Percentiles rank a stretch among this genome's conserved stretches.
phyloP scores from a whole-genome alignment of 257 asterid species.

The Solanum raphanifolium region DNA sequence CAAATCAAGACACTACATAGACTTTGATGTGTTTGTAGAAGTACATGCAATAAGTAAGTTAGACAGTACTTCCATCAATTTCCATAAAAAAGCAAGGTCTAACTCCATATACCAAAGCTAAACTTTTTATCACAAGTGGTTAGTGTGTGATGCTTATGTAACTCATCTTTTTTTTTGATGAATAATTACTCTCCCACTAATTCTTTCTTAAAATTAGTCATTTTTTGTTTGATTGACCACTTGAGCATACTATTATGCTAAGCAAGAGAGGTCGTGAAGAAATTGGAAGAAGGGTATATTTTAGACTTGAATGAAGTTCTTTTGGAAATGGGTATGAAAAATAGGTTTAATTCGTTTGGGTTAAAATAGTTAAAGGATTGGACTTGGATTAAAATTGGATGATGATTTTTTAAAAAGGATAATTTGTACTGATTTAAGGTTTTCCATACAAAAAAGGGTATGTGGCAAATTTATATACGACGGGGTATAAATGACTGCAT shows the following conservation, averaged over 20 bases:
- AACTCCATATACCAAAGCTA: slow-evolving; percentile 53
- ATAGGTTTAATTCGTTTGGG: too few relatives aligned
- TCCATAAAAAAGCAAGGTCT: slow-evolving; percentile 73
- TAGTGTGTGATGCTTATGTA: background rate
- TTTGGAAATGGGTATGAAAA: too few relatives aligned
- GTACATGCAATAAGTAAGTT: slow-evolving; percentile 88
- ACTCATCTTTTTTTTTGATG: background rate
- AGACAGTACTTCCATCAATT: slow-evolving; percentile 68
- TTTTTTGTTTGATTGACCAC: background rate
- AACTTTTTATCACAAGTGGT: slow-evolving; percentile 82
- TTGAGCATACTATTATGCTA: background rate
- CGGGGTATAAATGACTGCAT: too few relatives aligned
- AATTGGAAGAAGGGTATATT: too few relatives aligned
- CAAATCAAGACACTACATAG: slow-evolving; percentile 77
- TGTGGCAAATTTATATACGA: too few relatives aligned
- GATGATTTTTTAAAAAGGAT: too few relatives aligned
- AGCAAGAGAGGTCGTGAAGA: too few relatives aligned
- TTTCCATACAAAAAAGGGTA: too few relatives aligned
- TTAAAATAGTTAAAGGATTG: too few relatives aligned
- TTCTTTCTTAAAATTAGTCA: background rate
- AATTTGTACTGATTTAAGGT: too few relatives aligned
- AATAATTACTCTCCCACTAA: background rate
- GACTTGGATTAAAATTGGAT: too few relatives aligned
- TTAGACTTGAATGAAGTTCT: too few relatives aligned
- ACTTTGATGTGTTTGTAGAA: slow-evolving; percentile 79